phyloP scores from a whole-genome alignment of 805 yeast species.

The Lachancea dasiensis region DNA sequence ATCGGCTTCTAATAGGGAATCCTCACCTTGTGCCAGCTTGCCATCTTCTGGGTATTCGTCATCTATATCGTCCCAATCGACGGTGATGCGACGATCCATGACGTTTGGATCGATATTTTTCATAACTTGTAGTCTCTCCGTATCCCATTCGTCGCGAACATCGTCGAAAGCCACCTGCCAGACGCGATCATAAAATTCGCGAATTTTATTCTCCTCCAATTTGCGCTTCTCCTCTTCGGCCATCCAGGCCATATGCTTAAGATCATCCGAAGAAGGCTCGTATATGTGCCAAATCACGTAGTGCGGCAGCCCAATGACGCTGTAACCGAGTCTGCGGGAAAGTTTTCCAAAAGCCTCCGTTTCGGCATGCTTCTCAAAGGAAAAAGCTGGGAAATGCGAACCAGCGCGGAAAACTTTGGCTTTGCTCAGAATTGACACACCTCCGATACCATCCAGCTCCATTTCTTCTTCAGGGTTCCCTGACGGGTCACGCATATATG shows the following conservation, averaged over 20 bases:
- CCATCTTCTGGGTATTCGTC: conserved; percentile 13
- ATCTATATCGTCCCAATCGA: conserved; percentile 68
- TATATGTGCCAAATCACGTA: conserved; percentile 95
- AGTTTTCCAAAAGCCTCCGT: conserved; percentile 95
- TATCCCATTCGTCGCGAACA: conserved; percentile 65
- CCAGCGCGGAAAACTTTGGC: conserved; percentile 85
- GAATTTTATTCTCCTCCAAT: conserved; percentile 55
- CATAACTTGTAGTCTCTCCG: conserved; percentile 63
- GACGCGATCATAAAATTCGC: conserved; percentile 58
- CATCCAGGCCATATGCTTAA: conserved; percentile 84
- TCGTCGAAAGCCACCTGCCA: conserved; percentile 79
- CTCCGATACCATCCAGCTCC: conserved; percentile 95
- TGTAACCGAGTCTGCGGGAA: conserved; percentile 77
- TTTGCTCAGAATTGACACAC: conserved; percentile 85
- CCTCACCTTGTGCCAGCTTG: background rate
- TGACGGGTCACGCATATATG: conserved; percentile 88
- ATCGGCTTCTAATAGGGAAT: background rate
- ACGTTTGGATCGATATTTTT: conserved; percentile 64
- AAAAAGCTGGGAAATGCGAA: conserved; percentile 93
- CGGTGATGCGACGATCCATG: conserved; percentile 42
- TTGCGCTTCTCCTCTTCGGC: conserved; percentile 69
- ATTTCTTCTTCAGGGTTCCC: conserved; percentile 93
- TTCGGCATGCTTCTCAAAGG: conserved; percentile 94
- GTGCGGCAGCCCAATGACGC: conserved; percentile 87
- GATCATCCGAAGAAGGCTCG: conserved; percentile 91